Base-by-base conservation (phyloP, 2,329 filamentous ascomycete genomes). In the Fusarium falciforme region DNA sequence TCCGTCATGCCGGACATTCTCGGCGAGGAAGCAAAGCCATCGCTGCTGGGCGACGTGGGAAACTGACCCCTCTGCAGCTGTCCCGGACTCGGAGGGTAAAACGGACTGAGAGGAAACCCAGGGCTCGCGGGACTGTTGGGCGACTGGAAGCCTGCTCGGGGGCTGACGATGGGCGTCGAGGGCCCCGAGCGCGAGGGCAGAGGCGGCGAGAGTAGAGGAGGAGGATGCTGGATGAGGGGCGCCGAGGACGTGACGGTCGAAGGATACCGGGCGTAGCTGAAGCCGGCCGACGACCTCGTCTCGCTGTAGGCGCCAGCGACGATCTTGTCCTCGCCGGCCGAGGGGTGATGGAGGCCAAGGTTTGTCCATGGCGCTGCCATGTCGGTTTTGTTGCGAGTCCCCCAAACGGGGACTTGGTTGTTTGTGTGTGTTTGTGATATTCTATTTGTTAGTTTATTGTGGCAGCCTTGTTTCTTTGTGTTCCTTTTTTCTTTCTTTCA, bases 121-220 rank as follows among this genome's bases (percentile, higher is more conserved):
- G 73, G 64, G 12, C 73, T 77, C 17, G 72, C 68, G 11, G 70
- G 72, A 20, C 67, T 75, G 33, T 61, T 64, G 14, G 55, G 64
- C 25, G 68, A 66, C 16, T 67, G 68, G 25, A 74, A 72, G 31
- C 64, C 72, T 5, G 14, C 42, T n/a, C 63, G 63, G 10, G 64
- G 74, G 52, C 66, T 70, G 44, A 55, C 75, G 29, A 47, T 68
- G 16, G 76, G 73, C n/a, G 71, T 76, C 22, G 69, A 63, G 20
- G 69, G 66, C 2, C 73, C 73, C 31, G 75, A 44, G 59, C 71
- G 72, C 8, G 71, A 74, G 3, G 64, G 69, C 12, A 70, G 44
- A 20, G 76, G 77, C n/a, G 77, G 77, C 14, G 76, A 77, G 35
- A 78, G 74, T 17, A 78, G 69, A 17, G 75, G 75, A 5, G 64